Evolutionary conservation across 1,139 yeast species (phyloP).

Genomic region (Pichia sp.): DNA sequence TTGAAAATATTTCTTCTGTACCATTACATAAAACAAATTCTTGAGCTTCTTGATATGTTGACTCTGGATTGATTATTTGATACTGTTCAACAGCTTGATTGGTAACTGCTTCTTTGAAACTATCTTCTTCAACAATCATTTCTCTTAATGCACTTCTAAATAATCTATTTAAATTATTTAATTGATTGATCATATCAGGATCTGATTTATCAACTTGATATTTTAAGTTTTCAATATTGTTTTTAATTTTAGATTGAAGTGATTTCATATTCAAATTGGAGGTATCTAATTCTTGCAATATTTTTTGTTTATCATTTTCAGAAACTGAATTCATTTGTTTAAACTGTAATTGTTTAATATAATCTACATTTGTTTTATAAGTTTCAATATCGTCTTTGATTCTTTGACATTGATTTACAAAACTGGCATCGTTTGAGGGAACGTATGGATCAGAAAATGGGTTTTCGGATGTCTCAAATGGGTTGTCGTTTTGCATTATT

Average conservation of each 20-base stretch:
- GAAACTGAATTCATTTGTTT: conserved; percentile 8
- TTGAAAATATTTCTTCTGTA: conserved; percentile 13
- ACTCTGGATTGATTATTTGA: conserved; percentile 17
- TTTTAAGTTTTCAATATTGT: conserved; percentile 14
- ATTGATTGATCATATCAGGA: conserved; percentile 18
- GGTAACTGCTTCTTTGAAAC: conserved; percentile 12
- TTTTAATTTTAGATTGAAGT: conserved; percentile 12
- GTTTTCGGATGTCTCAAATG: conserved; percentile 10
- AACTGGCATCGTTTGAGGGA: conserved; percentile 3
- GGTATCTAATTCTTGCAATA: conserved; percentile 5
- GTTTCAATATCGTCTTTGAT: conserved; percentile 10
- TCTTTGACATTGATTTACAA: conserved; percentile 4
- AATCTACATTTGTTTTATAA: conserved; percentile 5
- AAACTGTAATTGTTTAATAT: conserved; percentile 7
- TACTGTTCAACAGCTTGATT: conserved; percentile 20
- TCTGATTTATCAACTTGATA: conserved; percentile 11
- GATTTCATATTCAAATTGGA: conserved; percentile 9
- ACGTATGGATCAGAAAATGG: conserved; percentile 13
- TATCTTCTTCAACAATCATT: conserved; percentile 12
- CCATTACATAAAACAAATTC: conserved; percentile 19
- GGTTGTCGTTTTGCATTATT: conserved; percentile 8
- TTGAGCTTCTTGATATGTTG: conserved; percentile 16
- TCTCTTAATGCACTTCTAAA: conserved; percentile 13
- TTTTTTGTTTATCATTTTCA: conserved; percentile 9
- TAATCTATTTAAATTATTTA: conserved; percentile 18